Conservation (phyloP, 2,329 filamentous ascomycete genomes). For the Cercospora zeae-maydis region DNA sequence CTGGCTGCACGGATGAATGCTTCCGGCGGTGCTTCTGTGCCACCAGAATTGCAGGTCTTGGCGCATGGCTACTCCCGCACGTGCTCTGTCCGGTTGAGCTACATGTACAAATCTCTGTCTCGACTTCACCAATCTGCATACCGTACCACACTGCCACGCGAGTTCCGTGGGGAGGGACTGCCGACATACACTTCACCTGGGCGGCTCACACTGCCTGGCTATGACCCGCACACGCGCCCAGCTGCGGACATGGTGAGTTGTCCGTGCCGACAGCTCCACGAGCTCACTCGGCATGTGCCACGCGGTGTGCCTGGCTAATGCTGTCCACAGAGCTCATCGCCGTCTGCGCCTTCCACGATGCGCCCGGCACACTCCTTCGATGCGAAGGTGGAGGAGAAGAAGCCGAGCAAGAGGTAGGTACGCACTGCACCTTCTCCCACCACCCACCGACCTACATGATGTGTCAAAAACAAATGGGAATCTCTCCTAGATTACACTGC, state of each 20-base stretch:
- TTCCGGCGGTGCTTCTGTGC: conserved; percentile 1
- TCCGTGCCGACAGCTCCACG: background rate
- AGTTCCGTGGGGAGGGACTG: background rate
- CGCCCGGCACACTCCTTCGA: conserved; percentile 71
- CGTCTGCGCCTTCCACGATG: conserved; percentile 62
- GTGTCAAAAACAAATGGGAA: conserved; percentile 92
- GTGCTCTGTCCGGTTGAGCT: background rate
- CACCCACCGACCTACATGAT: conserved; percentile 63
- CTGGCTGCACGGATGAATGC: background rate
- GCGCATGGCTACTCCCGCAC: background rate
- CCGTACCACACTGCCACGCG: background rate
- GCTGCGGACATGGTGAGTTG: conserved; percentile 8
- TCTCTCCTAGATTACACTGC: conserved; percentile 97
- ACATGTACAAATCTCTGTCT: background rate
- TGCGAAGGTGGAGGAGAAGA: conserved; percentile 75
- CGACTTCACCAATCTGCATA: background rate
- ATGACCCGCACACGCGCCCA: background rate
- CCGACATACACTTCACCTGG: background rate
- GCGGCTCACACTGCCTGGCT: background rate
- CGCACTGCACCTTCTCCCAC: conserved; percentile 10
- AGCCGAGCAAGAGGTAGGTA: conserved; percentile 81
- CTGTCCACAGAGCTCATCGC: conserved; percentile 55
- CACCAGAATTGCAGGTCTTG: conserved; percentile 6
- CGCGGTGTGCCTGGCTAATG: background rate
- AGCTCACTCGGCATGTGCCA: background rate